These are phyloP conservation scores for Annulohypoxylon stygium DNA, from an alignment of 495 filamentous ascomycete species.

Conservation along the genomic window DNA sequence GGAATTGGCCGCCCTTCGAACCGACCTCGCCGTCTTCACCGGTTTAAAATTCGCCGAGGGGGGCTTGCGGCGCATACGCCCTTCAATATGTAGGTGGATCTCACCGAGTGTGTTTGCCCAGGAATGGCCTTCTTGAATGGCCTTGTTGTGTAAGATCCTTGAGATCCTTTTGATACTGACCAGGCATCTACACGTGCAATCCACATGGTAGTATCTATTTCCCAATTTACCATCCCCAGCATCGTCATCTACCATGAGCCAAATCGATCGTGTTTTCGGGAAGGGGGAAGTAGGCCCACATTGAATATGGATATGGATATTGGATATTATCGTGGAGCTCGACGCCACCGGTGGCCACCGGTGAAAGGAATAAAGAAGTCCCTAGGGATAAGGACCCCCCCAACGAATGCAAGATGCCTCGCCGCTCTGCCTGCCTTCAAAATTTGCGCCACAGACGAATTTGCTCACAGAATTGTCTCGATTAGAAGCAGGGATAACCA, in stretches of 20 bases:
- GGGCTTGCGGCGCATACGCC: conserved; percentile 10
- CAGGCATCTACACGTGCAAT: conserved; percentile 5
- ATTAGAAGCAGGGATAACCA: neutral
- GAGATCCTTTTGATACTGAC: neutral
- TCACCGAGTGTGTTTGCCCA: conserved; percentile 25
- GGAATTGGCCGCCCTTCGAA: conserved; percentile 21
- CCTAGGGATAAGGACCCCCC: neutral
- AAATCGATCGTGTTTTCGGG: neutral
- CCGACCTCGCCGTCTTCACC: conserved; percentile 25
- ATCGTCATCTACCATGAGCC: neutral
- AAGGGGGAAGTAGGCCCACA: neutral
- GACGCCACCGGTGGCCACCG: neutral
- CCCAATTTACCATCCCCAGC: neutral
- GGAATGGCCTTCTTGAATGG: no score
- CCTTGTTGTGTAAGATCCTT: neutral
- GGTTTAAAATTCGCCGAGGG: conserved; percentile 35
- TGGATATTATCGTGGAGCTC: neutral
- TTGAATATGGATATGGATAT: neutral
- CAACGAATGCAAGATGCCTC: conserved; percentile 9
- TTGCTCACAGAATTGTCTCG: neutral
- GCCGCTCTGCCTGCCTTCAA: conserved; percentile 15
- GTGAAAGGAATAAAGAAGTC: neutral
- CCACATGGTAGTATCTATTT: conserved; percentile 13
- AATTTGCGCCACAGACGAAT: conserved; percentile 1
- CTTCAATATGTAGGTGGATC: conserved; percentile 19